These are phyloP conservation scores for Pezicula carpinea DNA, from an alignment of 2,329 filamentous ascomycete genomes.

Conservation along the genomic window DNA sequence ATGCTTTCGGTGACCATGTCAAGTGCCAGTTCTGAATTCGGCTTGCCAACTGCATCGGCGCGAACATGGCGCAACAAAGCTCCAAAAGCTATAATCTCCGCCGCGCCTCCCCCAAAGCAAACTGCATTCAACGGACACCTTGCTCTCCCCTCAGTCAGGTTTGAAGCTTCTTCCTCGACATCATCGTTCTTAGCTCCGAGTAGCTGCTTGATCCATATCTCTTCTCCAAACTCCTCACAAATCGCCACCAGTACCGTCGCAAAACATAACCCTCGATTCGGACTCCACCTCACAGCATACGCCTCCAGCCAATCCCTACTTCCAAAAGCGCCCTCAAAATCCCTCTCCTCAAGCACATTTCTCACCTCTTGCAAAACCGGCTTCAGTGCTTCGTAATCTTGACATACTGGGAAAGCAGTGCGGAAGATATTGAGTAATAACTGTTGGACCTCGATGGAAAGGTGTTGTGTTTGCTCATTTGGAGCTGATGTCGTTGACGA, in stretches of 20 bases:
- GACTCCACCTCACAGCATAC: constrained; percentile 86
- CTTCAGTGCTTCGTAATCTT: constrained; percentile 41
- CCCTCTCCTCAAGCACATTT: constrained; percentile 72
- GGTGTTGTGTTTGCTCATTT: constrained; percentile 1
- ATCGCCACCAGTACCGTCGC: constrained; percentile 42
- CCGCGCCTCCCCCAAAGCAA: constrained; percentile 40
- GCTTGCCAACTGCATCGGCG: constrained; percentile 6
- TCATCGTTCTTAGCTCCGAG: constrained; percentile 1
- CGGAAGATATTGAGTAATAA: constrained; percentile 67
- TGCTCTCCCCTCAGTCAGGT: not conserved
- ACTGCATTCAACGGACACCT: not conserved
- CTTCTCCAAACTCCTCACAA: constrained; percentile 1
- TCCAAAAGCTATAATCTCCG: constrained; percentile 56
- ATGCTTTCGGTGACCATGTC: not conserved
- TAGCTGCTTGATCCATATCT: not conserved
- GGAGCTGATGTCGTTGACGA: not conserved
- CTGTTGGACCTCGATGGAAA: constrained; percentile 57
- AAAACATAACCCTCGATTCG: constrained; percentile 77
- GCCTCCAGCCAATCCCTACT: constrained; percentile 64
- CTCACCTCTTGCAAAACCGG: constrained; percentile 72
- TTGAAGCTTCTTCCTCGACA: not conserved
- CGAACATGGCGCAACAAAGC: constrained; percentile 39
- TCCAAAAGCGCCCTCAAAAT: constrained; percentile 76
- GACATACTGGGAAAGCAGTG: constrained; percentile 49
- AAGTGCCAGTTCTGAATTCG: not conserved